Base-by-base conservation (phyloP, 768 basidiomycete species). In the Russula earlei region DNA sequence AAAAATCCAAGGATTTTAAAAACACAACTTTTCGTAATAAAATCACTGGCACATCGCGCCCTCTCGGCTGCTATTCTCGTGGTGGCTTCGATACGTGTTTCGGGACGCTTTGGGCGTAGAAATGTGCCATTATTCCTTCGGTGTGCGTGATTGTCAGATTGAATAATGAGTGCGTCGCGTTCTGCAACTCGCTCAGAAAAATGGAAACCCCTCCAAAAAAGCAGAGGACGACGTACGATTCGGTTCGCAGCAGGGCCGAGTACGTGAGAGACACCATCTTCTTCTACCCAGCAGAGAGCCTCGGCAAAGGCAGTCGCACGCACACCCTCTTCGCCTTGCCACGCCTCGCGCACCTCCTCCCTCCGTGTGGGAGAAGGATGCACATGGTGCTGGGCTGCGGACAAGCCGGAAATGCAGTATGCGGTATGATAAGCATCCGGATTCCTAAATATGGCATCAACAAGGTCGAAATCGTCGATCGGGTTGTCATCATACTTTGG, bases 371-470 rank as follows among this genome's bases (percentile, higher is more conserved):
- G 61, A 0, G 82, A 80, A 0, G 78, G 78, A 36, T 68, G 70
- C 1, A 93, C 77, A 40, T 75, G 79, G 61, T 97, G 92, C 65
- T 98, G 96, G 0, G 95, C 89, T 0, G 82, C 74, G 0, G 95
- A 91, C 17, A 96, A 76, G 12, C 96, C 96, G 5, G 92, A 80
- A 3, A 98, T 79, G 65, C 91, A 94, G 69, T 95, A 98, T 34
- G 90, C 71, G 0, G 95, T 96, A 65, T 99, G 96, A 67, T 99
- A 99, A 37, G 90, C 78, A 67, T 99, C 96, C n/a, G 93, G 73
- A n/a, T 70, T 70, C 70, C 92, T 94, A 61, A 20, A n/a, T 29
- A 31, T 15, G 19, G 29, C 14, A 22, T 62, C 5, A 62, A 56
- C 22, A 34, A 22, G n/a, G 4, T 10, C 19, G 10, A 10, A 40